These are phyloP conservation scores for Ilyonectria mors-panacis DNA, from an alignment of 2,329 filamentous ascomycete species.

Conservation along the genomic window DNA sequence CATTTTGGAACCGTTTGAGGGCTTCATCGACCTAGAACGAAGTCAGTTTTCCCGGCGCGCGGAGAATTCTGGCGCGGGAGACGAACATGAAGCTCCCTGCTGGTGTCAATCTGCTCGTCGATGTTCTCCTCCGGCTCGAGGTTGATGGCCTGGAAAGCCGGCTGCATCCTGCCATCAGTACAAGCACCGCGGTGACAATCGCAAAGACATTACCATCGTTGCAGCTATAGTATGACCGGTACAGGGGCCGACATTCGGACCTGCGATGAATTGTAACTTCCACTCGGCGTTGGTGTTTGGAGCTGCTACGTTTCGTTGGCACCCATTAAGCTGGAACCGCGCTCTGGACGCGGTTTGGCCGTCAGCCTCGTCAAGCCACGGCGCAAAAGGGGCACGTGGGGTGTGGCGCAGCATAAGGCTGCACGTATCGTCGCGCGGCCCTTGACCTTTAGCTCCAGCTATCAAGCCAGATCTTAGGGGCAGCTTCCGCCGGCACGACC, in stretches of 20 bases:
- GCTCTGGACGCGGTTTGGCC: constrained; percentile 44
- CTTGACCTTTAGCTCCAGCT: constrained; percentile 43
- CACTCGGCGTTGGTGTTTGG: constrained; percentile 22
- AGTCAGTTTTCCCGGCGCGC: constrained; percentile 16
- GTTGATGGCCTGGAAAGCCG: constrained; percentile 89
- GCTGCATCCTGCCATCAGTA: constrained; percentile 55
- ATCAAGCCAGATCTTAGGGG: constrained; percentile 52
- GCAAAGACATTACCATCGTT: constrained; percentile 40
- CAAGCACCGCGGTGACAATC: not conserved
- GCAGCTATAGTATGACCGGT: constrained; percentile 33
- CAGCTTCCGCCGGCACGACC: constrained; percentile 39
- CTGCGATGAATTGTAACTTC: constrained; percentile 12
- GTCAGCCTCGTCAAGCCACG: constrained; percentile 47
- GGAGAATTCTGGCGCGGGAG: accelerated
- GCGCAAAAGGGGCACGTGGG: constrained; percentile 40
- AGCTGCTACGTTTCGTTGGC: constrained; percentile 33
- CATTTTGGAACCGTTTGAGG: constrained; percentile 92
- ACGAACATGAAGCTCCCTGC: constrained; percentile 86
- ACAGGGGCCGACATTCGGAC: constrained; percentile 42
- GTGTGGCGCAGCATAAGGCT: constrained; percentile 46
- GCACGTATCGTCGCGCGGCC: constrained; percentile 37
- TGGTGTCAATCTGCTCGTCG: constrained; percentile 94
- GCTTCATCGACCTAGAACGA: constrained; percentile 85
- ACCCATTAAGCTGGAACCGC: constrained; percentile 42
- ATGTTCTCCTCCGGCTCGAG: constrained; percentile 92